Evolutionary conservation across 805 yeast genomes (phyloP).

Genomic region (Candida rishiriensis): DNA sequence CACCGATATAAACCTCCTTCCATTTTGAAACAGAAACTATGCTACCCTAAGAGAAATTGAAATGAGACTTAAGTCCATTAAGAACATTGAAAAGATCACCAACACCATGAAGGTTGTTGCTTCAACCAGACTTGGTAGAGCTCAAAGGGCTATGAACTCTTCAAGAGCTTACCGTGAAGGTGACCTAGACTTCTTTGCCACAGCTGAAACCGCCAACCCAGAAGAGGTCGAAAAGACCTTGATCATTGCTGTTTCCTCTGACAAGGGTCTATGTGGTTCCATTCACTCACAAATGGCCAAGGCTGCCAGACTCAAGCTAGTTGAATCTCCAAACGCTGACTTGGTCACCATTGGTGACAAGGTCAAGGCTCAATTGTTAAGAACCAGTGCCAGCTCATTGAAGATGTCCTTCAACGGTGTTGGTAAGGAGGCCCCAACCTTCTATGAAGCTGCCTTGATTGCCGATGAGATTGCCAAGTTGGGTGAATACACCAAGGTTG

Average conservation of each 20-base stretch:
- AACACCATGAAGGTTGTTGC: constrained; percentile 99
- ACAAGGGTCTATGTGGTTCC: constrained; percentile 98
- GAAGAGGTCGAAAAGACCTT: constrained; percentile 53
- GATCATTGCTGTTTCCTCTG: constrained; percentile 86
- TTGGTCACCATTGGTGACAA: constrained; percentile 92
- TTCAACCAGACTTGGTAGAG: constrained; percentile 91
- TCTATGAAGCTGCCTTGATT: constrained; percentile 82
- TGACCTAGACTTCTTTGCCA: constrained; percentile 71
- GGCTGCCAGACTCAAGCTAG: constrained; percentile 68
- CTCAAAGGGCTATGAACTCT: constrained; percentile 89
- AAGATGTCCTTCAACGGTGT: constrained; percentile 81
- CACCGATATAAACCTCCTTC: neutral
- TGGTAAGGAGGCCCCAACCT: constrained; percentile 96
- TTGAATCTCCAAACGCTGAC: constrained; percentile 63
- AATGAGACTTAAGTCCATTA: constrained; percentile 95
- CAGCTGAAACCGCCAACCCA: constrained; percentile 70
- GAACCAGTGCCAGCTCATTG: constrained; percentile 70
- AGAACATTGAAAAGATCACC: constrained; percentile 98
- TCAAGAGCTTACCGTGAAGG: constrained; percentile 82
- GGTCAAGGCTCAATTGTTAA: constrained; percentile 79
- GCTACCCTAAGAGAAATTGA: constrained; percentile 99
- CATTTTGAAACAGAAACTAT: constrained; percentile 58
- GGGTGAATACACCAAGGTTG: constrained; percentile 70
- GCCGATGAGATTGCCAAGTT: constrained; percentile 74
- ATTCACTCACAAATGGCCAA: constrained; percentile 94